Conservation (phyloP, 768 basidiomycete genomes). For the Collybia nuda region DNA sequence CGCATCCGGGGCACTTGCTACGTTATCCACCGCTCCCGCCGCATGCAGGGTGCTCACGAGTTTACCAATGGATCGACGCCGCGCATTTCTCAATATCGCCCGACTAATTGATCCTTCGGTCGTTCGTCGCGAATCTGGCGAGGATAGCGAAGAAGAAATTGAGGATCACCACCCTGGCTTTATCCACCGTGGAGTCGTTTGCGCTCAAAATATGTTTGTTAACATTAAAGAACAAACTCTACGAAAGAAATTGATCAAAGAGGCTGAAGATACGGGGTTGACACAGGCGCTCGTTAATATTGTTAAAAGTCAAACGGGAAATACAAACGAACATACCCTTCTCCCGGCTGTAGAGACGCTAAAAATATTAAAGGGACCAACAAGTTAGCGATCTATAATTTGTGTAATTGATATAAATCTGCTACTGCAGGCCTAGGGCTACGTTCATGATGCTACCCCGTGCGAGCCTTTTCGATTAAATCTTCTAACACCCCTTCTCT, state of each 20-base stretch:
- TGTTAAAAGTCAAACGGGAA: conserved; percentile 38
- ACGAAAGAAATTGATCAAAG: conserved; percentile 44
- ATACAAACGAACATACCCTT: conserved; percentile 34
- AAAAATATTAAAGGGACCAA: conserved; percentile 29
- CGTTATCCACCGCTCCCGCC: conserved; percentile 59
- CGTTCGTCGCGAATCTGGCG: conserved; percentile 28
- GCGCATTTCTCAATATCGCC: conserved; percentile 64
- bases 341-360: conserved; percentile 51
- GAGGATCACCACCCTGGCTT: conserved; percentile 53
- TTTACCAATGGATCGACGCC: conserved; percentile 64
- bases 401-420: too few species aligned
- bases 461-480: too few species aligned
- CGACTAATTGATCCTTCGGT: conserved; percentile 64
- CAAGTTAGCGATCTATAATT: background rate
- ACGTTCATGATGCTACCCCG: too few species aligned
- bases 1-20: conserved; percentile 89
- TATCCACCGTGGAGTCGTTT: conserved; percentile 78
- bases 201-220: conserved; percentile 60
- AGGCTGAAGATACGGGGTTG: conserved; percentile 54
- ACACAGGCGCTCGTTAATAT: conserved; percentile 49
- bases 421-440: too few species aligned
- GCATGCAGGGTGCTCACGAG: conserved; percentile 63
- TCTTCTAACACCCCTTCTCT: too few species aligned
- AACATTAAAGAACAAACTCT: conserved; percentile 39
- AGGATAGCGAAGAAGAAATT: conserved; percentile 31